phyloP scores from a whole-genome alignment of 129 eudicot genomes.

The Artemisia annua region DNA sequence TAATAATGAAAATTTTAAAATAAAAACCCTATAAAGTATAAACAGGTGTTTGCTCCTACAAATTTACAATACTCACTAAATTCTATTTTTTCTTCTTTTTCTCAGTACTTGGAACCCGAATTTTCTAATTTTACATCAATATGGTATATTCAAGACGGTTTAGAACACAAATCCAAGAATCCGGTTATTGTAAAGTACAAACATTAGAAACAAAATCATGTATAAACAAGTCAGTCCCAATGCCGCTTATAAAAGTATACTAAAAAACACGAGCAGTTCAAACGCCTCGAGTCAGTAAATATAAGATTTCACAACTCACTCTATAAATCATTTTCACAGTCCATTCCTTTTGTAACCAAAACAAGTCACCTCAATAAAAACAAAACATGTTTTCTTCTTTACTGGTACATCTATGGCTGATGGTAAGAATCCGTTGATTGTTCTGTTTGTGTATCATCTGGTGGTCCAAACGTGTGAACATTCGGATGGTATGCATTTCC shows the following conservation, averaged over 20 bases:
- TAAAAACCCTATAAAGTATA: too few species aligned
- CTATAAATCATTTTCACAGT: slow-evolving; percentile 28
- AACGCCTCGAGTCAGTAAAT: slow-evolving; percentile 18
- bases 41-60: too few species aligned
- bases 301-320: slow-evolving; percentile 33
- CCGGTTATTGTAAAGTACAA: too few species aligned
- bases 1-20: too few species aligned
- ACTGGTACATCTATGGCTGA: slow-evolving; percentile 43
- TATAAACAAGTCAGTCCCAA: not conserved
- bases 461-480: slow-evolving; percentile 58
- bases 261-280: slow-evolving; percentile 5
- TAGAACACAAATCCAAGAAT: too few species aligned
- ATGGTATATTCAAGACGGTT: too few species aligned
- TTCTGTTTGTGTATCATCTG: slow-evolving; percentile 47
- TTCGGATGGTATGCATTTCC: slow-evolving; percentile 38
- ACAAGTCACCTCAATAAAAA: slow-evolving; percentile 11
- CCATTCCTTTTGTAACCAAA: slow-evolving; percentile 20
- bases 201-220: too few species aligned
- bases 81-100: too few species aligned
- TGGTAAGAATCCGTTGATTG: slow-evolving; percentile 49
- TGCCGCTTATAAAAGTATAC: not conserved
- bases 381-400: not conserved
- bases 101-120: too few species aligned
- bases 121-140: too few species aligned
- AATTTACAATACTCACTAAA: too few species aligned